Evolutionary conservation across 1,284 basidiomycete species (phyloP).

Genomic region (Volvariella surrecta): DNA sequence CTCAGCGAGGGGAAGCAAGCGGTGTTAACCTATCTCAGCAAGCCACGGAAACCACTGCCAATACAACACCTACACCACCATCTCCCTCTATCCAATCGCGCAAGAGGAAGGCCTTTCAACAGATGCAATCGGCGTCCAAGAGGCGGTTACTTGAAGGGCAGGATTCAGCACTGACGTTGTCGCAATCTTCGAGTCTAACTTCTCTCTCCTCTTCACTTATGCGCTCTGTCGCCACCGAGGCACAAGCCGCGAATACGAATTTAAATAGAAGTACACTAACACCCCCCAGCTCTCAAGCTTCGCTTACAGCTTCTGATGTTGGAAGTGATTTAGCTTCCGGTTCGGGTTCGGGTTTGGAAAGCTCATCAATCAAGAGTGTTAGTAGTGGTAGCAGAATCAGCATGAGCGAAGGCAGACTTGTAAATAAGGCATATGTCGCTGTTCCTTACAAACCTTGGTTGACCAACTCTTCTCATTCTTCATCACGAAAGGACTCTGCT

Average conservation of each 20-base stretch:
- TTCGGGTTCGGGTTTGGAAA: too few relatives aligned
- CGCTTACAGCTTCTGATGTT: neutral
- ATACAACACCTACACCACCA: conserved; percentile 12
- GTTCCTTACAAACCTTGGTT: conserved; percentile 40
- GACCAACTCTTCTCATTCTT: conserved; percentile 22
- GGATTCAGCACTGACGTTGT: too few relatives aligned
- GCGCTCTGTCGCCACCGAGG: too few relatives aligned
- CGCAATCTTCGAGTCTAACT: too few relatives aligned
- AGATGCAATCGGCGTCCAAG: conserved; percentile 38
- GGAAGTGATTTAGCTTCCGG: too few relatives aligned
- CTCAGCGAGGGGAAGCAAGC: too few relatives aligned
- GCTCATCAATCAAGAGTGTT: too few relatives aligned
- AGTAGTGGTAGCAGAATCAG: neutral
- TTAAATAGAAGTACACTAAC: too few relatives aligned
- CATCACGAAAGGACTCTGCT: too few relatives aligned
- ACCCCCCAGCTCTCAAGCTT: neutral
- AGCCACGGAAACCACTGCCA: conserved; percentile 9
- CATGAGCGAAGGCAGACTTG: conserved; percentile 1
- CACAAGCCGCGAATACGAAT: too few relatives aligned
- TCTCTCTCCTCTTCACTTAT: too few relatives aligned
- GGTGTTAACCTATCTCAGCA: too few relatives aligned
- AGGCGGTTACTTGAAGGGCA: conserved; percentile 30
- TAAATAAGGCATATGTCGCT: conserved; percentile 44
- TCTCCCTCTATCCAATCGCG: conserved; percentile 33
- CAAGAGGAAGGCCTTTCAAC: conserved; percentile 34